Evolutionary conservation across 192 early-diverging fungal species (phyloP).

Genomic region (Funneliformis mosseae): DNA sequence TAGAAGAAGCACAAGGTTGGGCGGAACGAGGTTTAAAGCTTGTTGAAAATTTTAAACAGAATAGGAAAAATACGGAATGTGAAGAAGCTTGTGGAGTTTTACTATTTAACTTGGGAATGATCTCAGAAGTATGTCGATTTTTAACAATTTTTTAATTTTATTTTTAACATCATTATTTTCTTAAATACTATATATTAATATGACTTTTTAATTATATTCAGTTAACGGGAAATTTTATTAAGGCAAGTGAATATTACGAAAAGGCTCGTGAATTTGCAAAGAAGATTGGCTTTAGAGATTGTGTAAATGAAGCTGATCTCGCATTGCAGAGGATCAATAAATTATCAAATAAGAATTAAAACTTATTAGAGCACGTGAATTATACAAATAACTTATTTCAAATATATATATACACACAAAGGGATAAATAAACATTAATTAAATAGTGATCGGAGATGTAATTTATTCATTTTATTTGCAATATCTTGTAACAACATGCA

Average conservation of each 20-base stretch:
- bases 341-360: background rate
- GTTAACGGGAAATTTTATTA: conserved; percentile 27
- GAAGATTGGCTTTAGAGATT: conserved; percentile 14
- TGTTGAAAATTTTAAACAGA: conserved; percentile 43
- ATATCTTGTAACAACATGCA: too few species aligned
- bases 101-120: conserved; percentile 59
- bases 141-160: conserved; percentile 3
- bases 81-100: conserved; percentile 59
- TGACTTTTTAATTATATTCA: background rate
- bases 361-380: too few species aligned
- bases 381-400: too few species aligned
- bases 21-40: conserved; percentile 55
- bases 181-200: background rate
- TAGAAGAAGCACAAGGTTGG: conserved; percentile 57
- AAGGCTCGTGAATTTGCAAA: conserved; percentile 17
- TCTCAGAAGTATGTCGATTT: conserved; percentile 52
- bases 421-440: too few species aligned
- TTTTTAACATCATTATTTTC: background rate
- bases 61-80: conserved; percentile 46
- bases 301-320: conserved; percentile 31
- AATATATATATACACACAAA: too few species aligned
- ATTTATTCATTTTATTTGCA: too few species aligned
- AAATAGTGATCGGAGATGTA: too few species aligned
- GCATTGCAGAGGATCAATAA: conserved; percentile 27
- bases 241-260: conserved; percentile 31